These are phyloP conservation scores for Brasenia schreberi DNA, from an alignment of 164 flowering plant species.

Conservation along the genomic window DNA sequence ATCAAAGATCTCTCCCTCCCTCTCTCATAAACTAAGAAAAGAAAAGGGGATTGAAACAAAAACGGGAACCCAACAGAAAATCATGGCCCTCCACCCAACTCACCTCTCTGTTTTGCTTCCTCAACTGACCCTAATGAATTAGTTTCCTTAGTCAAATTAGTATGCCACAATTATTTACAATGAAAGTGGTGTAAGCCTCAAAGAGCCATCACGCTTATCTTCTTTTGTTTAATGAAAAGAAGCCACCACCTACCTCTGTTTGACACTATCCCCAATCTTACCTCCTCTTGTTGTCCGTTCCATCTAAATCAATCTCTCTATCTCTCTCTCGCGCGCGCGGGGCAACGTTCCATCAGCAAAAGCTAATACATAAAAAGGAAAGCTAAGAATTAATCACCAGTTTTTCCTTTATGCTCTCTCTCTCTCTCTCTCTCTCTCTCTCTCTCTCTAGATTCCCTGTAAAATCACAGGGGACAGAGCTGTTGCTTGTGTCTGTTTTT, in stretches of 20 bases:
- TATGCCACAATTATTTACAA: background rate
- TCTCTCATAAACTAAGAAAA: no score
- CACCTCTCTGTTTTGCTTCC: background rate
- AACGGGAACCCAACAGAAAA: slow-evolving; percentile 2
- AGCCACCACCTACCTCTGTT: no score
- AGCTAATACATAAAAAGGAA: background rate
- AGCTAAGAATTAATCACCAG: background rate
- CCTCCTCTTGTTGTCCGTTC: background rate
- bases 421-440: no score
- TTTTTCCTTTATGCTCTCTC: background rate
- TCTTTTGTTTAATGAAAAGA: background rate
- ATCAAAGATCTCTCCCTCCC: no score
- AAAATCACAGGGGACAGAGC: background rate
- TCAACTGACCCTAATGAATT: no score
- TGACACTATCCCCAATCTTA: background rate
- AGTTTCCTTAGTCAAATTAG: background rate
- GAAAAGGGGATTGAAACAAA: no score
- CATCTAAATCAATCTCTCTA: background rate
- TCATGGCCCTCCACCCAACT: slow-evolving; percentile 8
- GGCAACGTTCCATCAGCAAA: background rate
- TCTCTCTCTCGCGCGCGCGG: background rate
- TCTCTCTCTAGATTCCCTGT: background rate
- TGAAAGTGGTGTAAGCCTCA: background rate
- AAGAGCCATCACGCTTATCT: background rate
- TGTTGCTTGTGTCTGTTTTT: background rate